Percentiles rank a stretch among this genome's conserved stretches.
Evolutionary conservation across 345 rosid genomes (phyloP).

Genomic region (Toxicodendron radicans): DNA sequence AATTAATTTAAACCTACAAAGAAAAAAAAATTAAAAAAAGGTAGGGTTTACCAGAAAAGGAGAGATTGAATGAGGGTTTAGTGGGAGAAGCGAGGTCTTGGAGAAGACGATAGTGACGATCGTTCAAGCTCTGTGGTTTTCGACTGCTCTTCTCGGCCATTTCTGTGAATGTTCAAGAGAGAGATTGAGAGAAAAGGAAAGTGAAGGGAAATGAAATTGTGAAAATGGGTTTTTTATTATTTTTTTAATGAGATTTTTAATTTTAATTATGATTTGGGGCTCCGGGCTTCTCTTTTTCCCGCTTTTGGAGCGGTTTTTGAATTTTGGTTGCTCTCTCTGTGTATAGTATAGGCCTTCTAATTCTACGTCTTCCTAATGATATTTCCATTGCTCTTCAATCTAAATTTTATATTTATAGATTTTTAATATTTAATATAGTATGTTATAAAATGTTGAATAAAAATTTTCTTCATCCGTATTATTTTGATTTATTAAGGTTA

Average conservation of each 20-base stretch:
- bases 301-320: neutral
- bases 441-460: too few relatives aligned
- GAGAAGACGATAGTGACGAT: constrained; percentile 75
- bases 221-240: too few relatives aligned
- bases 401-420: neutral
- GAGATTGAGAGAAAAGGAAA: neutral
- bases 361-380: too few relatives aligned
- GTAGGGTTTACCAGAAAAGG: constrained; percentile 33
- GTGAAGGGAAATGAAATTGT: neutral
- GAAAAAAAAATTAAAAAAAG: neutral
- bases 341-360: too few relatives aligned
- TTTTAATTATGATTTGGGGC: neutral
- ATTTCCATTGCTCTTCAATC: neutral
- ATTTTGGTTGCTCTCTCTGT: neutral
- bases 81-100: constrained; percentile 72
- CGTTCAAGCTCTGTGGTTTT: constrained; percentile 79
- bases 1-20: neutral
- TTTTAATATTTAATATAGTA: too few relatives aligned
- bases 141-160: constrained; percentile 59
- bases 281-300: neutral
- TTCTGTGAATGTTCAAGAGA: neutral
- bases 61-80: constrained; percentile 24
- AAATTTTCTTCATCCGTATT: too few relatives aligned
- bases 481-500: too few relatives aligned
- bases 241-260: neutral